Conservation (phyloP, 2,329 filamentous ascomycete species). For the Scopulariopsis brevicaulis region DNA sequence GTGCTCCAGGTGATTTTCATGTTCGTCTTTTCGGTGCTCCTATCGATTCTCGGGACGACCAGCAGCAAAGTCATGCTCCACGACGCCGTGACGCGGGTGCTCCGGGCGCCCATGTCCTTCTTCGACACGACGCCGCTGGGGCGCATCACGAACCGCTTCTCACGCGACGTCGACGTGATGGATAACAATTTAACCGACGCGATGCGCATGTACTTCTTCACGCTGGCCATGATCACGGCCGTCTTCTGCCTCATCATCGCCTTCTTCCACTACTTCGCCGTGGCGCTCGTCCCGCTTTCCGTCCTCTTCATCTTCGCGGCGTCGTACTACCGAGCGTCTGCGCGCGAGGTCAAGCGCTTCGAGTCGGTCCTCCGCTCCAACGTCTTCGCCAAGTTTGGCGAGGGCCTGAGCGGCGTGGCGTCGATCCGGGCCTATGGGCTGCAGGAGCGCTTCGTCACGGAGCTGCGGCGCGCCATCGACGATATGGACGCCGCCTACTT, state of each 20-base stretch:
- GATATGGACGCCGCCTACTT: conserved; percentile 93
- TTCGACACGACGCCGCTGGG: conserved; percentile 95
- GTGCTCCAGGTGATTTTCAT: conserved; percentile 59
- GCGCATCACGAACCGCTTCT: conserved; percentile 92
- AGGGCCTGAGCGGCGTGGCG: conserved; percentile 73
- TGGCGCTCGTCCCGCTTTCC: conserved; percentile 52
- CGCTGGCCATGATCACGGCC: conserved; percentile 67
- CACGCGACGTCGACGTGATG: conserved; percentile 91
- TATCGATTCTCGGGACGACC: conserved; percentile 71
- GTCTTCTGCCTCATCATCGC: conserved; percentile 87
- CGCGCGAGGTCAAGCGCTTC: conserved; percentile 88
- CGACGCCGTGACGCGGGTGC: conserved; percentile 64
- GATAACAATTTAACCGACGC: conserved; percentile 85
- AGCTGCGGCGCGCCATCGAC: conserved; percentile 66
- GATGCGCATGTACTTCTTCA: conserved; percentile 87
- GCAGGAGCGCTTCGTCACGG: conserved; percentile 58
- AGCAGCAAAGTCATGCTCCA: conserved; percentile 75
- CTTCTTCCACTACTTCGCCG: conserved; percentile 83
- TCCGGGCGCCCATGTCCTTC: conserved; percentile 73
- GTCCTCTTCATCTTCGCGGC: conserved; percentile 72
- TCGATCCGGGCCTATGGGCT: conserved; percentile 86
- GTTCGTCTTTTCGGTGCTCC: conserved; percentile 68
- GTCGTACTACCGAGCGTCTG: conserved; percentile 81
- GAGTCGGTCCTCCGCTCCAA: conserved; percentile 79
- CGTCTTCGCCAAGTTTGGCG: conserved; percentile 85